These are phyloP conservation scores for Beverwykella pulmonaria DNA, from an alignment of 495 filamentous ascomycete genomes.

Conservation along the genomic window DNA sequence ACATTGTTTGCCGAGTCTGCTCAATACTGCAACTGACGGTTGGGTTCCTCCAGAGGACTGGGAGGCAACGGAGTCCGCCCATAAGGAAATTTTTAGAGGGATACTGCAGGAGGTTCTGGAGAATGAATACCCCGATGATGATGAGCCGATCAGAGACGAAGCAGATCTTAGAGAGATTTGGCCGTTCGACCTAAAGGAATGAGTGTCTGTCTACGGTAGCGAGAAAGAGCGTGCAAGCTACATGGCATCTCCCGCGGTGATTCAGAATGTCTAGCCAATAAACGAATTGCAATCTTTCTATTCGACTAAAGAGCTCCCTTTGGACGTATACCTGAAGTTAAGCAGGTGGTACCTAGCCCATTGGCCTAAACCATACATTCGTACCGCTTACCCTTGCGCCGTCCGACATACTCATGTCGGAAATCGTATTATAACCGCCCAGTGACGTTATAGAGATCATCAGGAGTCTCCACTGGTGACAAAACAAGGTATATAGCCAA, in stretches of 20 bases:
- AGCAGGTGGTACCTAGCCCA: conserved; percentile 4
- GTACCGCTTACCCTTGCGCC: conserved; percentile 8
- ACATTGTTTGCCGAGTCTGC: conserved; percentile 41
- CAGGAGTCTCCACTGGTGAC: too few relatives aligned
- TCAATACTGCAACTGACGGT: conserved; percentile 47
- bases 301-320: conserved; percentile 10
- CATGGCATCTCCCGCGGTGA: conserved; percentile 2
- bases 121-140: conserved; percentile 40
- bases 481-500: too few relatives aligned
- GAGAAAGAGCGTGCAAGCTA: conserved; percentile 2
- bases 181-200: conserved; percentile 44
- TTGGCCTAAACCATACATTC: conserved; percentile 5
- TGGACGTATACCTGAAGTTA: conserved; percentile 1
- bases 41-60: conserved; percentile 49
- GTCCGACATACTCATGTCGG: too few relatives aligned
- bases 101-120: conserved; percentile 38
- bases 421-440: too few relatives aligned
- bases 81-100: conserved; percentile 41
- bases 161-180: conserved; percentile 44
- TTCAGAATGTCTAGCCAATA: background rate
- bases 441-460: too few relatives aligned
- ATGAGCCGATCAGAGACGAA: conserved; percentile 46
- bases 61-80: conserved; percentile 44
- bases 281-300: conserved; percentile 4
- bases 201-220: conserved; percentile 5